Evolutionary conservation across 2,329 filamentous ascomycete genomes (phyloP).

Genomic region (Zymoseptoria crescenta): DNA sequence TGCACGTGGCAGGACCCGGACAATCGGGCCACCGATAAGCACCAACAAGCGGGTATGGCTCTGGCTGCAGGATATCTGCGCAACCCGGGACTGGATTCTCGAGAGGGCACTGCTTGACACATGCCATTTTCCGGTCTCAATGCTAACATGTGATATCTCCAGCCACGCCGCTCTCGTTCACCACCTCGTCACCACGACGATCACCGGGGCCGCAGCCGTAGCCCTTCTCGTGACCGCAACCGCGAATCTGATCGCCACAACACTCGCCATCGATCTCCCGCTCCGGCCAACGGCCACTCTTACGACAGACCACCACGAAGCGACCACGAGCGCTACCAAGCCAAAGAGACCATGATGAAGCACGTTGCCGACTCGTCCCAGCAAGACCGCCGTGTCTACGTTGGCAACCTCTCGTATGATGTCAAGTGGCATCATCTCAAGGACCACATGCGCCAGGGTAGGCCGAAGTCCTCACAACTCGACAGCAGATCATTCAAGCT

Average conservation of each 20-base stretch:
- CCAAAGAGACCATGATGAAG: conserved; percentile 94
- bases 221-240: conserved; percentile 14
- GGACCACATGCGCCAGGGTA: conserved; percentile 99
- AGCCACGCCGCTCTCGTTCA: not conserved
- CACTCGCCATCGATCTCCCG: conserved; percentile 55
- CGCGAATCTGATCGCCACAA: conserved; percentile 34
- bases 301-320: conserved; percentile 48
- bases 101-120: not conserved
- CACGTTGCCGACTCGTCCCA: conserved; percentile 89
- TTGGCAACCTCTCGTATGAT: conserved; percentile 97
- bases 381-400: conserved; percentile 98
- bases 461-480: not conserved
- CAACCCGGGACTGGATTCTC: not conserved
- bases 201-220: conserved; percentile 15
- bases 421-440: conserved; percentile 99
- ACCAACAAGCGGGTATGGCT: not conserved
- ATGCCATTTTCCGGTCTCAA: not conserved
- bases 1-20: not conserved
- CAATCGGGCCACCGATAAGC: not conserved
- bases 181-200: conserved; percentile 13
- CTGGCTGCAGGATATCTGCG: not conserved
- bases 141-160: not conserved
- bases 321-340: conserved; percentile 73
- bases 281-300: conserved; percentile 69
- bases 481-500: conserved; percentile 1